Evolutionary conservation across 148 eudicot genomes (phyloP).

Genomic region (Silene uniflora): DNA sequence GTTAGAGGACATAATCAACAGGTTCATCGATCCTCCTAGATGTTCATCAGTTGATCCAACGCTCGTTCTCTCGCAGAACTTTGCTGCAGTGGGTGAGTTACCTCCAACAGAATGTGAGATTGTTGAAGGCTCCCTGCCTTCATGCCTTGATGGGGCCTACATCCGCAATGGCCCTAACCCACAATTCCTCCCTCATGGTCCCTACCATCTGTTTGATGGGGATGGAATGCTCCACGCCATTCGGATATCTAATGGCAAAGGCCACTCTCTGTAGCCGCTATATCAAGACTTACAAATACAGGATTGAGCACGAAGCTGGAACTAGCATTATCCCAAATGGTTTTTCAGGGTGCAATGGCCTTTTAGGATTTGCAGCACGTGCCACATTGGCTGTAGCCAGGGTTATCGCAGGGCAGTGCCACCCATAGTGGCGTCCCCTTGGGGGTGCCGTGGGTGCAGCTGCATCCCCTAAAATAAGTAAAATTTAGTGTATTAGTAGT

Average conservation of each 20-base stretch:
- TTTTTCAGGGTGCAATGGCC: constrained; percentile 57
- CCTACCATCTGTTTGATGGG: constrained; percentile 75
- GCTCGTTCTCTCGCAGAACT: constrained; percentile 54
- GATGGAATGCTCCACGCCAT: constrained; percentile 78
- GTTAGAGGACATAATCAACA: constrained; percentile 46
- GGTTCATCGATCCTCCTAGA: constrained; percentile 52
- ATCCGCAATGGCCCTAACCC: constrained; percentile 86
- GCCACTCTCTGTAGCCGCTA: constrained; percentile 69
- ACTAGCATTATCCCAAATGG: constrained; percentile 42
- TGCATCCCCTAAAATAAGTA: no score
- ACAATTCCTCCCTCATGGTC: constrained; percentile 67
- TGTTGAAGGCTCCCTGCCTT: constrained; percentile 47
- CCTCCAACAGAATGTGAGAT: constrained; percentile 57
- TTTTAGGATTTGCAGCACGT: constrained; percentile 46
- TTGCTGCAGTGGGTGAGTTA: constrained; percentile 67
- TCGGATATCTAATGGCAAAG: constrained; percentile 44
- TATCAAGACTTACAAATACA: no score
- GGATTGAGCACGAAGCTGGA: constrained; percentile 37
- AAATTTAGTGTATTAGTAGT: no score
- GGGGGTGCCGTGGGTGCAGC: no score
- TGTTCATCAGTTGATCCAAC: constrained; percentile 51
- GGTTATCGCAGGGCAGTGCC: constrained; percentile 38
- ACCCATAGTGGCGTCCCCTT: no score
- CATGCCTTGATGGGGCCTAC: constrained; percentile 65
- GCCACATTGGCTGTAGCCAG: constrained; percentile 31